Evolutionary conservation across 495 filamentous ascomycete species (phyloP).

Genomic region (Stereocaulon alpinum): DNA sequence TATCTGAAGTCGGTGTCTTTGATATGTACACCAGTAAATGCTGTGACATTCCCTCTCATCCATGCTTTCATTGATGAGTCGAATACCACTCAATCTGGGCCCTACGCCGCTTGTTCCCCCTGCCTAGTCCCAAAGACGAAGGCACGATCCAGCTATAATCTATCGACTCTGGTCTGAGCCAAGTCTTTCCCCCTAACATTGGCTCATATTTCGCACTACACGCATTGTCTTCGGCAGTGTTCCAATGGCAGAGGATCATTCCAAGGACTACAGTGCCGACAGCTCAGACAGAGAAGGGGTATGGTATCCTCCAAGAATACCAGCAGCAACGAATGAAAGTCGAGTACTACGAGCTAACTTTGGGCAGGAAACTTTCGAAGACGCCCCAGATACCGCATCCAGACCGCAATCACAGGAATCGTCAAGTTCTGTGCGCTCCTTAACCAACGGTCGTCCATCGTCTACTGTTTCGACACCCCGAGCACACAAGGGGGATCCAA

Average conservation of each 20-base stretch:
- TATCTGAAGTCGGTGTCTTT: neutral
- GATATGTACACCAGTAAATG: neutral
- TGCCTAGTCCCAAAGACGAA: neutral
- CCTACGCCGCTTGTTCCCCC: neutral
- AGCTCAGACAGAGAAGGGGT: conserved; percentile 43
- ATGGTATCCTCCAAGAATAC: conserved; percentile 20
- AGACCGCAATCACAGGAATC: conserved; percentile 25
- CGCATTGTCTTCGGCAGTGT: no score
- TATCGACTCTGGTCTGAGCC: neutral
- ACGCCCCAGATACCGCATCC: conserved; percentile 53
- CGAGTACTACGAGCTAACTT: conserved; percentile 2
- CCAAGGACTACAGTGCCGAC: conserved; percentile 29
- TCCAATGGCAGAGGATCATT: conserved; percentile 16
- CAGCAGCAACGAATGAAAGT: neutral
- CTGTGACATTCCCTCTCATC: neutral
- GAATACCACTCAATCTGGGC: neutral
- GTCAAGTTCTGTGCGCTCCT: conserved; percentile 32
- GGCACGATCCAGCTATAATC: neutral
- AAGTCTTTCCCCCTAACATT: no score
- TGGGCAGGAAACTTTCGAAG: conserved; percentile 64
- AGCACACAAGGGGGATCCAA: conserved; percentile 4
- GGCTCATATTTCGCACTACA: neutral
- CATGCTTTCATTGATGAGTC: neutral
- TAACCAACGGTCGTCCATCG: conserved; percentile 40
- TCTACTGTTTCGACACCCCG: conserved; percentile 20